Percentiles rank a stretch among this genome's conserved stretches.
Evolutionary conservation across 1,284 basidiomycete genomes (phyloP).

Genomic region (Pyrrhoderma lamaoense): DNA sequence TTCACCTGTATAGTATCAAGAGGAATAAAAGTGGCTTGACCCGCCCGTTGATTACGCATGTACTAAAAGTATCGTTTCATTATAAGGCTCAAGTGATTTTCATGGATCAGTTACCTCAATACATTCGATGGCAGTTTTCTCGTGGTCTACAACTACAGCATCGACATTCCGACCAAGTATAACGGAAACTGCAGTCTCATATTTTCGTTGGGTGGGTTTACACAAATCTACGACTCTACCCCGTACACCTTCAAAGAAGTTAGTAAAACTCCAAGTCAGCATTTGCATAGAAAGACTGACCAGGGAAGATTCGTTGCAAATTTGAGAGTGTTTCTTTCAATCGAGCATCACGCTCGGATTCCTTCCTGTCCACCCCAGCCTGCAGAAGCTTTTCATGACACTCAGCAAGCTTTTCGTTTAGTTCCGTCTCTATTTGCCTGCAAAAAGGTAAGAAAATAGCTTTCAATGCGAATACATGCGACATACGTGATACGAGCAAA

Average conservation of each 20-base stretch:
- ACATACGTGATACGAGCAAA: conserved; percentile 63
- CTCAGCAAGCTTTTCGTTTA: conserved; percentile 85
- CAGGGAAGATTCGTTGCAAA: conserved; percentile 84
- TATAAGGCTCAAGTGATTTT: not conserved
- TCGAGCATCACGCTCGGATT: conserved; percentile 78
- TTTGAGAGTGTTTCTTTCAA: conserved; percentile 82
- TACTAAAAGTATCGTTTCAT: conserved; percentile 48
- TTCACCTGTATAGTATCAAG: conserved; percentile 95
- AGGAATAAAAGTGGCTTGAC: conserved; percentile 95
- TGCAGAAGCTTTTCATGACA: conserved; percentile 82
- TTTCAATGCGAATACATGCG: not conserved
- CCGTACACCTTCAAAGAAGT: conserved; percentile 56
- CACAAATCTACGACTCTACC: conserved; percentile 91
- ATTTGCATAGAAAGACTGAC: conserved; percentile 30
- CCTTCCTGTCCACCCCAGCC: conserved; percentile 79
- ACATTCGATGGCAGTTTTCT: conserved; percentile 96
- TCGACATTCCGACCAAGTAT: conserved; percentile 93
- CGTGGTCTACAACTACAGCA: conserved; percentile 92
- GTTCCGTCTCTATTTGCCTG: conserved; percentile 82
- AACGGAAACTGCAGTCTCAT: conserved; percentile 91
- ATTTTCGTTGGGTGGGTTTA: conserved; percentile 89
- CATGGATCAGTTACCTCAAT: conserved; percentile 61
- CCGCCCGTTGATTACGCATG: conserved; percentile 89
- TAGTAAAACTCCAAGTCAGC: not conserved
- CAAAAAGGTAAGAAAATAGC: not conserved